These are phyloP conservation scores for Raffaelea albimanens DNA, from an alignment of 2,329 filamentous ascomycete genomes.

Conservation along the genomic window DNA sequence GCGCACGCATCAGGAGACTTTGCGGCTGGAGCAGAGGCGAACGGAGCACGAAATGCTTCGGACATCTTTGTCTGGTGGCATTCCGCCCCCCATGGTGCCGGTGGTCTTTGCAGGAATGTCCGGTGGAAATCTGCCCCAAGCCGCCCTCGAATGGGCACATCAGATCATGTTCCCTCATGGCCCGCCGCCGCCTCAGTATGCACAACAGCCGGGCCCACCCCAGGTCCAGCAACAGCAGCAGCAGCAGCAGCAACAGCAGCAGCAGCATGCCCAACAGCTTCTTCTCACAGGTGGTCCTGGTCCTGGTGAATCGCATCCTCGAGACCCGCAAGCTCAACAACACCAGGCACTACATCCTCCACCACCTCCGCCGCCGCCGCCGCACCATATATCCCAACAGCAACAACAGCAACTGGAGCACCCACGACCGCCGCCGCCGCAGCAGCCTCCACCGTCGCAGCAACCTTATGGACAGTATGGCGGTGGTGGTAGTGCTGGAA, in stretches of 20 bases:
- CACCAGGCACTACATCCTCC: not conserved
- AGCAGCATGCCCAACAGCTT: no score
- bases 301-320: conserved; percentile 41
- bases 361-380: not conserved
- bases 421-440: conserved; percentile 2
- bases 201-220: not conserved
- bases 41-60: conserved; percentile 65
- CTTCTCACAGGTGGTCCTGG: conserved; percentile 17
- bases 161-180: conserved; percentile 46
- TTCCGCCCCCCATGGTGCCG: conserved; percentile 66
- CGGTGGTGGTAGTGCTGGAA: conserved; percentile 25
- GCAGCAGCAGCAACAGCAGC: conserved; percentile 38
- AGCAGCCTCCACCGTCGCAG: not conserved
- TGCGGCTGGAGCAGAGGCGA: conserved; percentile 62
- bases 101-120: conserved; percentile 66
- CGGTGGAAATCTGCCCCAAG: conserved; percentile 50
- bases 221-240: conserved; percentile 19
- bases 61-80: conserved; percentile 58
- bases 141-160: conserved; percentile 58
- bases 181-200: conserved; percentile 11
- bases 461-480: not conserved
- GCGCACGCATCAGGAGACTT: conserved; percentile 52
- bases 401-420: conserved; percentile 2
- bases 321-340: conserved; percentile 34
- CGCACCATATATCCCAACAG: not conserved